Base-by-base conservation (phyloP, 805 yeast genomes). In the Sungouiozyma ichnusensis region DNA sequence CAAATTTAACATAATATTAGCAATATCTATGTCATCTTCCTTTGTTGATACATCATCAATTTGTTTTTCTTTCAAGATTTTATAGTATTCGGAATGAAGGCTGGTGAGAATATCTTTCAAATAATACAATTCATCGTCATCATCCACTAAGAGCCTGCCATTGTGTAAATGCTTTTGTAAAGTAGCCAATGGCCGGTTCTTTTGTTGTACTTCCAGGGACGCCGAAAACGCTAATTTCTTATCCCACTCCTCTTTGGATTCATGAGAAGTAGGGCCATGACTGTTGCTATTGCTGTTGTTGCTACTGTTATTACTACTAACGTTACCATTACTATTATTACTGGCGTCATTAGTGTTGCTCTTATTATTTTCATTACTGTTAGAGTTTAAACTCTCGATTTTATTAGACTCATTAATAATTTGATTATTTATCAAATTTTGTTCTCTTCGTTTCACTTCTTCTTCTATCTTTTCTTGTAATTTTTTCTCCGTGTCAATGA, bases 111-210 rank as follows among this genome's bases (percentile, higher is more conserved):
- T 85, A 32, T 65, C 69, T 16, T 80, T 79, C 9, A 92, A 64
- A 6, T 76, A 71, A 16, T 51, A 59, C 32, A 92, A 70, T 56
- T 92, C 97, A 38, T 71, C 75, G 55, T 88, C 97, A 53, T 85
- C 90, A 54, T 87, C 95, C 40, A 66, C 73, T 33, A 85, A 64
- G 31, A 87, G 64, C 49, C 48, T 49, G 41, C 62, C 62, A 40
- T 63, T 52, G 47, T 81, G 86, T 45, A 86, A 66, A 50, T 79
- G 77, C 51, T 79, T 76, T 56, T 87, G 95, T 40, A 86, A 64
- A 48, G 81, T 81, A 0, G 95, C 95, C 46, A 86, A 65, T 1
- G 95, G 95, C 48, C 95, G 69, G 41, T 85, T 88, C 34, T 76
- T 76, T 54, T 81, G 83, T 54, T 86, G 94, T 39, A 77, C 82